These are phyloP conservation scores for Andrographis paniculata DNA, from an alignment of 305 asterid species.

Conservation along the genomic window DNA sequence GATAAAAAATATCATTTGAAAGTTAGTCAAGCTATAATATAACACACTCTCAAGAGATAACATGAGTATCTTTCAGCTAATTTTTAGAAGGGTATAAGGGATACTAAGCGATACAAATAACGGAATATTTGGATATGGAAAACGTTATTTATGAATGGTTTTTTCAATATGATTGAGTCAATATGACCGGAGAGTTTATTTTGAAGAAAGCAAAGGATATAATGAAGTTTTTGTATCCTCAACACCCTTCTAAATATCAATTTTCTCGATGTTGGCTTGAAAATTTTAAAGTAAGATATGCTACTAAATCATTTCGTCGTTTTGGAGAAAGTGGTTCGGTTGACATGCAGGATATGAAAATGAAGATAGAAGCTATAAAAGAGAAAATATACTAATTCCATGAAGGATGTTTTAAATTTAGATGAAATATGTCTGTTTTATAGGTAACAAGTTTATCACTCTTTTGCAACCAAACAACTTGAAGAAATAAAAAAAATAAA, in stretches of 20 bases:
- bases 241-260: slow-evolving; percentile 1
- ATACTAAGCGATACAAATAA: slow-evolving; percentile 9
- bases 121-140: slow-evolving; percentile 12
- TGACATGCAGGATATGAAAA: slow-evolving; percentile 13
- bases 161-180: slow-evolving; percentile 8
- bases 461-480: slow-evolving; percentile 19
- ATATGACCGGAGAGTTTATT: slow-evolving; percentile 7
- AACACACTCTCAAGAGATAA: slow-evolving; percentile 17
- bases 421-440: slow-evolving; percentile 12
- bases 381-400: slow-evolving; percentile 13
- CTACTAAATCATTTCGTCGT: slow-evolving; percentile 12
- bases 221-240: slow-evolving; percentile 12
- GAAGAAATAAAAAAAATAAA: slow-evolving; percentile 9
- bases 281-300: slow-evolving; percentile 16
- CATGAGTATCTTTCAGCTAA: slow-evolving; percentile 10
- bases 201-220: slow-evolving; percentile 5
- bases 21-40: slow-evolving; percentile 13
- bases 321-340: slow-evolving; percentile 14
- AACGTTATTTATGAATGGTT: slow-evolving; percentile 10
- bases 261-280: slow-evolving; percentile 21
- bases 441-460: slow-evolving; percentile 19
- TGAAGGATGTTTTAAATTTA: slow-evolving; percentile 8
- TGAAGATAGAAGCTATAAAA: slow-evolving; percentile 8
- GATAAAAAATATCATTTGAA: slow-evolving; percentile 9
- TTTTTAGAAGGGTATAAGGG: slow-evolving; percentile 3